Percentiles rank a stretch among this genome's conserved stretches.
phyloP scores from a whole-genome alignment of 2,329 filamentous ascomycete species.

The Aspergillus spinulosporus region DNA sequence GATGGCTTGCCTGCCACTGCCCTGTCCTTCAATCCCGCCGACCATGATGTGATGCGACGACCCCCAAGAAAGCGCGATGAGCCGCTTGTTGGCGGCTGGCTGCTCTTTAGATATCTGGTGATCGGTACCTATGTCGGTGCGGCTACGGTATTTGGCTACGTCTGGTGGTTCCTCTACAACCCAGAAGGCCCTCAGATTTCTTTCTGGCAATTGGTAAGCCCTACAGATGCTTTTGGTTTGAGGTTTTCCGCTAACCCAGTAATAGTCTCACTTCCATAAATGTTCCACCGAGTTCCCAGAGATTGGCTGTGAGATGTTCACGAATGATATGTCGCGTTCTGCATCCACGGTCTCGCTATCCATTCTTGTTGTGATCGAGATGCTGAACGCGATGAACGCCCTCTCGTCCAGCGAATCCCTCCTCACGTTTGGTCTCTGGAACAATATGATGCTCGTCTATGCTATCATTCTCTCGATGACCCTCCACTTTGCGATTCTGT shows the following conservation, averaged over 20 bases:
- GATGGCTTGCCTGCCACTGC: constrained; percentile 96
- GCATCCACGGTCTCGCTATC: constrained; percentile 92
- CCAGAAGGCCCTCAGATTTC: constrained; percentile 83
- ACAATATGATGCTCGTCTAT: constrained; percentile 97
- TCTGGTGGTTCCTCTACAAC: constrained; percentile 99
- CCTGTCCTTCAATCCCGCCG: constrained; percentile 96
- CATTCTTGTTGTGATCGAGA: constrained; percentile 92
- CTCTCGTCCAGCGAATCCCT: constrained; percentile 93
- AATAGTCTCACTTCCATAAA: constrained; percentile 79
- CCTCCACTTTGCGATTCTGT: constrained; percentile 90
- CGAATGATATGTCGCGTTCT: constrained; percentile 78
- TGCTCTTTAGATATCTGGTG: constrained; percentile 96
- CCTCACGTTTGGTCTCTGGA: constrained; percentile 90
- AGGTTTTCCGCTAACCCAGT: constrained; percentile 9
- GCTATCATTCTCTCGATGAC: constrained; percentile 91
- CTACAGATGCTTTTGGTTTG: constrained; percentile 8
- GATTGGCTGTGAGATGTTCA: constrained; percentile 91
- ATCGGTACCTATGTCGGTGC: constrained; percentile 93
- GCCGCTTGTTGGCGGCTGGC: constrained; percentile 86
- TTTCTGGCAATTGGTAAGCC: constrained; percentile 74
- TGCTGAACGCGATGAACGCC: constrained; percentile 99
- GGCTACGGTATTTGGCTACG: constrained; percentile 93
- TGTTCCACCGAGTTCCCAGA: constrained; percentile 83
- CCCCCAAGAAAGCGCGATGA: constrained; percentile 90
- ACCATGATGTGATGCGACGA: constrained; percentile 96